These are phyloP conservation scores for Aspergillus diversus DNA, from an alignment of 495 filamentous ascomycete species.

Conservation along the genomic window DNA sequence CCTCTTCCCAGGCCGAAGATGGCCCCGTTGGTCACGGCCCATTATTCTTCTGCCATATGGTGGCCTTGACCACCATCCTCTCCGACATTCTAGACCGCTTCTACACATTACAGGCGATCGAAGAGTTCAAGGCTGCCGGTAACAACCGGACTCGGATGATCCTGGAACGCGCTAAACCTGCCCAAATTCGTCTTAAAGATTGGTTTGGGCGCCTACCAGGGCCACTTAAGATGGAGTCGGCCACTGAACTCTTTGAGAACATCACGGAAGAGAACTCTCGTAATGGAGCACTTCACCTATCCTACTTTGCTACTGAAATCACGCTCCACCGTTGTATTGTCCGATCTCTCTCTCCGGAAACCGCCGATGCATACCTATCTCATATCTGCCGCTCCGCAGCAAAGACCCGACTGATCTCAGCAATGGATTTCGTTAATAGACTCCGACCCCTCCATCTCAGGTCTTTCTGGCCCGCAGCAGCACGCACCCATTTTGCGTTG, in stretches of 20 bases:
- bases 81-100: constrained; percentile 64
- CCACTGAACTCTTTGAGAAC: constrained; percentile 44
- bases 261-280: constrained; percentile 45
- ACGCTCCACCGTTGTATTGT: constrained; percentile 65
- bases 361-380: constrained; percentile 62
- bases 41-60: constrained; percentile 61
- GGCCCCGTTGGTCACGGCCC: constrained; percentile 47
- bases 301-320: constrained; percentile 65
- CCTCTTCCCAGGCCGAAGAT: constrained; percentile 40
- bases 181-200: constrained; percentile 61
- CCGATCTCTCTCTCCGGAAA: constrained; percentile 49
- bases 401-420: constrained; percentile 59
- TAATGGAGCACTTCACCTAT: constrained; percentile 60
- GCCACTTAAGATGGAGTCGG: constrained; percentile 58
- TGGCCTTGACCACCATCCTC: constrained; percentile 60
- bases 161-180: constrained; percentile 63
- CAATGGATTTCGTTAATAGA: constrained; percentile 62
- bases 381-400: constrained; percentile 93
- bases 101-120: constrained; percentile 60
- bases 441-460: constrained; percentile 56
- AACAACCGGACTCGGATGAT: constrained; percentile 57
- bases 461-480: constrained; percentile 59
- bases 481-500: constrained; percentile 57
- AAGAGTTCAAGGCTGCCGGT: constrained; percentile 53
- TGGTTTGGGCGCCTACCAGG: constrained; percentile 60